Base-by-base conservation (phyloP, 2,329 filamentous ascomycete genomes). In the Davidsoniella neocaledoniae region DNA sequence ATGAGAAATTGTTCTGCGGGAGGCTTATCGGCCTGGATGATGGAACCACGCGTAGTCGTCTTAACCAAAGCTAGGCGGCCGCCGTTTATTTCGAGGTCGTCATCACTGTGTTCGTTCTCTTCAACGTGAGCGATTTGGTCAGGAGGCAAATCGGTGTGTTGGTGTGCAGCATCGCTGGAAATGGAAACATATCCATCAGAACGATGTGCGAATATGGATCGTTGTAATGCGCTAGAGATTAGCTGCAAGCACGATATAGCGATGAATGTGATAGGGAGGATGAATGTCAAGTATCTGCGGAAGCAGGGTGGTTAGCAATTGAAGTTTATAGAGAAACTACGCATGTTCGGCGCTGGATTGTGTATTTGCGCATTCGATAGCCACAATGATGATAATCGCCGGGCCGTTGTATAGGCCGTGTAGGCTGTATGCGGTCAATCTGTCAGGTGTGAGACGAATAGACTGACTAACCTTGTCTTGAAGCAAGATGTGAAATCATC, bases 251-350 rank as follows among this genome's bases (percentile, higher is more conserved):
- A 62, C 5, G 91, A 96, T 23, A 83, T 57, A 55, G 66, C 73
- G 63, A 87, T 76, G 52, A 82, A 71, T 54, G 80, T 66, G 54
- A 91, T 68, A 49, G 91, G 91, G 49, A 96, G 72, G 43, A 94
- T 69, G 54, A 85, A 77, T 64, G 85, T 81, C 49, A 94, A 74
- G 63, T 84, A 88, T 63, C 85, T 90, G 62, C 55, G 33, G 42
- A 7, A 23, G 6, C 10, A 33, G 40, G 12, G 21, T 12, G 14
- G 40, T 48, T 33, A 46, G 43, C n/a, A 29, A 40, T 16, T n/a
- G 12, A 38, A 17, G 9, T n/a, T 5, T 29, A 16, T 21, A 17
- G 19, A 17, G 23, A 19, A 41, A 41, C 14, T 40, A 26, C 9
- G 19, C 17, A 40, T 17, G 8, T 10, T 8, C 43, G 53, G 54